Evolutionary conservation across 768 basidiomycete genomes (phyloP).

Genomic region (Suillus bovinus): DNA sequence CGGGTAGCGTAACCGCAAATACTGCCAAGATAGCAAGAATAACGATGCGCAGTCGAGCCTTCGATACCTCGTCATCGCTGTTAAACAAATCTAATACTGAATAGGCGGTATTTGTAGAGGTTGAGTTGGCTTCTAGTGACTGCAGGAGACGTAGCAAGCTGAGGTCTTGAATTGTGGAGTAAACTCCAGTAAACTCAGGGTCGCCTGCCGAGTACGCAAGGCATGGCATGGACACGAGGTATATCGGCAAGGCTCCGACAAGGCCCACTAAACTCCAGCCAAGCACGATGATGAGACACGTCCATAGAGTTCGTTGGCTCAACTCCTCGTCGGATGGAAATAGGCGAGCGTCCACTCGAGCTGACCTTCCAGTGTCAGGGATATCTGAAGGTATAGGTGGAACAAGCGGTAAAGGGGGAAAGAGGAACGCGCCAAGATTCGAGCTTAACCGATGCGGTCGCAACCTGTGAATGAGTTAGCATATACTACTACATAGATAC

Average conservation of each 20-base stretch:
- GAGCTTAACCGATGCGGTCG: constrained; percentile 63
- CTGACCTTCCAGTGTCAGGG: constrained; percentile 52
- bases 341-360: constrained; percentile 48
- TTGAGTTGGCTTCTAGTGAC: constrained; percentile 47
- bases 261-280: constrained; percentile 72
- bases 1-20: constrained; percentile 62
- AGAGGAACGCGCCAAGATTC: constrained; percentile 66
- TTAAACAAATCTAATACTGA: constrained; percentile 34
- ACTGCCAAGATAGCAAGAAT: constrained; percentile 63
- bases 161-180: constrained; percentile 72
- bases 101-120: constrained; percentile 28
- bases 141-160: constrained; percentile 74
- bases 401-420: constrained; percentile 66
- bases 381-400: constrained; percentile 59
- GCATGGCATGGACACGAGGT: constrained; percentile 70
- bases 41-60: constrained; percentile 64
- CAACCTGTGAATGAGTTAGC: constrained; percentile 41
- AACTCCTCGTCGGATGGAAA: constrained; percentile 80
- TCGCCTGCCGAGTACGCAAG: constrained; percentile 49
- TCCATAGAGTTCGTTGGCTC: constrained; percentile 68
- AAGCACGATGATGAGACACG: constrained; percentile 59
- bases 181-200: constrained; percentile 53
- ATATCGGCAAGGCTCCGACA: constrained; percentile 71
- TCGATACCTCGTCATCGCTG: constrained; percentile 38
- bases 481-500: not conserved